Percentiles rank a stretch among this genome's conserved stretches.
These are phyloP conservation scores for Xylariaceae sp. DNA, from an alignment of 2,329 filamentous ascomycete genomes.

Conservation along the genomic window DNA sequence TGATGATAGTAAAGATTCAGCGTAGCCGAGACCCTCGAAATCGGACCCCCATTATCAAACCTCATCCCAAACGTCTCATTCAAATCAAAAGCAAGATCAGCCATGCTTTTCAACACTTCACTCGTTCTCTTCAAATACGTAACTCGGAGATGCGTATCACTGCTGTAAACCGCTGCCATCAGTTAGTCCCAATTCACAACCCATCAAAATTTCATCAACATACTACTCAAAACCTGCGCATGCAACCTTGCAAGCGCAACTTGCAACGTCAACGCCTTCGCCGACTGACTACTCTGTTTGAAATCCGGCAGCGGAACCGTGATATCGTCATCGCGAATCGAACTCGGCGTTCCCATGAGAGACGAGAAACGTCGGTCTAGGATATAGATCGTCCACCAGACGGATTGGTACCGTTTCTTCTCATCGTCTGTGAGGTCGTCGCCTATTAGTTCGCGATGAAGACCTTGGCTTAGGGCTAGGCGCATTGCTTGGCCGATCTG, in stretches of 20 bases:
- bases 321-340: slow-evolving; percentile 6
- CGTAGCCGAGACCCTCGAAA: slow-evolving; percentile 5
- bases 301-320: slow-evolving; percentile 5
- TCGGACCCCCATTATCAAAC: slow-evolving; percentile 5
- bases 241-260: slow-evolving; percentile 2
- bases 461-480: slow-evolving; percentile 3
- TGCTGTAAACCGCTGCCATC: slow-evolving; percentile 3
- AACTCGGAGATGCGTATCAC: slow-evolving; percentile 1
- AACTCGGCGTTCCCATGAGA: slow-evolving; percentile 5
- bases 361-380: slow-evolving; percentile 6
- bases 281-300: background rate
- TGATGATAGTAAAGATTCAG: slow-evolving; percentile 10
- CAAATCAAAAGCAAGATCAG: background rate
- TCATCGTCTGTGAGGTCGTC: slow-evolving; percentile 3
- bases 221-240: slow-evolving; percentile 5
- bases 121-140: slow-evolving; percentile 1
- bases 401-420: background rate
- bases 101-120: slow-evolving; percentile 5
- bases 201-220: background rate
- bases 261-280: slow-evolving; percentile 5
- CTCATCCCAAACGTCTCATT: slow-evolving; percentile 4
- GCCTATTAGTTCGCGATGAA: slow-evolving; percentile 6
- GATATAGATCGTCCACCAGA: slow-evolving; percentile 9
- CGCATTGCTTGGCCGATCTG: slow-evolving; percentile 11
- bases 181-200: background rate